These are phyloP conservation scores for Cyberlindnera saturnus DNA, from an alignment of 805 yeast species.

Conservation along the genomic window DNA sequence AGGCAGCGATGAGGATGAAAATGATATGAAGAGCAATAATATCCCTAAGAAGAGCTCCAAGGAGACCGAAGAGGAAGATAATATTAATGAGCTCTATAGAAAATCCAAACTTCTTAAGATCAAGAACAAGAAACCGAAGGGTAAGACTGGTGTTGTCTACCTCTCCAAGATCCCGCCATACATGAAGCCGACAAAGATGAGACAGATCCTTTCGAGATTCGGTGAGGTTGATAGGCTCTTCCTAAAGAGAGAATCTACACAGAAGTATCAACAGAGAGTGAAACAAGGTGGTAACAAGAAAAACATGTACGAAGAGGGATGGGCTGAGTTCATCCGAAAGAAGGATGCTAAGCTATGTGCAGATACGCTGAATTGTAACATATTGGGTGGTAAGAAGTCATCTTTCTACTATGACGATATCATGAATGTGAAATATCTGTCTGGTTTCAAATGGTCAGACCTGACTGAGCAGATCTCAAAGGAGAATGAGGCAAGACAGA, in stretches of 20 bases:
- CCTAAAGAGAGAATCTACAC: slow-evolving; percentile 77
- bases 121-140: slow-evolving; percentile 49
- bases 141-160: slow-evolving; percentile 87
- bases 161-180: slow-evolving; percentile 89
- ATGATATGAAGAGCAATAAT: background rate
- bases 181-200: slow-evolving; percentile 90
- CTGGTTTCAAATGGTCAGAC: slow-evolving; percentile 93
- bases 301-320: slow-evolving; percentile 84
- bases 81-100: slow-evolving; percentile 41
- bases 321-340: slow-evolving; percentile 88
- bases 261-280: slow-evolving; percentile 57
- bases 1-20: slow-evolving; percentile 6
- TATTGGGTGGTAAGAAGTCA: slow-evolving; percentile 87
- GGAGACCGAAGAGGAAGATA: slow-evolving; percentile 19
- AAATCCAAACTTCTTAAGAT: slow-evolving; percentile 51
- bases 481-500: slow-evolving; percentile 84
- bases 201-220: slow-evolving; percentile 73
- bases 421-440: slow-evolving; percentile 80
- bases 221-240: slow-evolving; percentile 87
- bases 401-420: slow-evolving; percentile 91
- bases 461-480: slow-evolving; percentile 87
- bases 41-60: slow-evolving; percentile 4
- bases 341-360: slow-evolving; percentile 87
- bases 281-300: slow-evolving; percentile 91
- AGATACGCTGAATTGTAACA: slow-evolving; percentile 78